Evolutionary conservation across 2,329 filamentous ascomycete species (phyloP), one percentile per base, ranked within the genome.

Genomic region (Beauveria rudraprayagi): DNA sequence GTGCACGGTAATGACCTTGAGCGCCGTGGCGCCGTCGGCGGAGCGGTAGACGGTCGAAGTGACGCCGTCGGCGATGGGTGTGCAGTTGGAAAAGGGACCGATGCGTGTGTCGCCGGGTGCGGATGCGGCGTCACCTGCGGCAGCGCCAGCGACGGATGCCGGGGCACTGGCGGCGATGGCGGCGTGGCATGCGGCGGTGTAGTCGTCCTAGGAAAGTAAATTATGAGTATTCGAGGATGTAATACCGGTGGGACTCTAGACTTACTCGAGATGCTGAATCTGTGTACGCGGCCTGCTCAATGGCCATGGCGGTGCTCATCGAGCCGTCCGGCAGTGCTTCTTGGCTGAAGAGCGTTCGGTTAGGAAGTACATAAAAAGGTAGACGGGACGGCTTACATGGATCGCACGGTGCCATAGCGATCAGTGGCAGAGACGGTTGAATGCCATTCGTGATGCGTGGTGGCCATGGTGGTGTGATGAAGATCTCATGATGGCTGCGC

Each of bases 31-130:
- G 19, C 78, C 76, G 57, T 75, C 67, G 24, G 71, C 75, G 46
- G 86, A 86, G 67, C 87, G 87, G 76, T 92, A 97, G 56, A 99
- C 86, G 60, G 87, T 84, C 19, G 93, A 94, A 64, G 91, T 94
- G 14, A 93, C 78, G 22, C 94, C 94, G 64, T 78, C 78, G 51
- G 79, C 78, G n/a, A 87, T 69, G 65, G 80, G 79, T 28, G 75
- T 73, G 69, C 85, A 88, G 63, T 79, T 73, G 19, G 65, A 50
- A 65, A 85, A 86, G 5, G 71, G 30, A 9, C 84, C 85, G 61
- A 88, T 85, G 40, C 57, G 57, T 37, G 72, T 71, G 47, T 80
- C 71, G 10, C 77, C 79, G 2, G 62, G 56, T 22, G 57, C 37
- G 2, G 34, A 16, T 14, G 34, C 6, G 34, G 34, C 34, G 34